A percentile compares a stretch with the other conserved stretches of the same genome.
Evolutionary conservation across 345 rosid genomes (phyloP).

Genomic region (Mangifera indica): DNA sequence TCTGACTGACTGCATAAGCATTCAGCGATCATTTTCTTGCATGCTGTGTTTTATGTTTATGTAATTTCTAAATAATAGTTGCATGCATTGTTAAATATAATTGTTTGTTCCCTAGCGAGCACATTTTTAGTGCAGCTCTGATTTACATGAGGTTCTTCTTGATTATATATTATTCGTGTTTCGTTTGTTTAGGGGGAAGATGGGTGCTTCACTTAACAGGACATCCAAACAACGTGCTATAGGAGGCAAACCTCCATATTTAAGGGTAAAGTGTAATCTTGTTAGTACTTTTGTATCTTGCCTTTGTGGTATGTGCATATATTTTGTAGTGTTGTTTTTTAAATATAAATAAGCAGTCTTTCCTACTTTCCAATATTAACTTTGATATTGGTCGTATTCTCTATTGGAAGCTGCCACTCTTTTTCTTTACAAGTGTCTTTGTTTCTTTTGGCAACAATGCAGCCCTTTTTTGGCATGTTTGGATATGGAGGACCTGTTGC

Average conservation of each 20-base stretch:
- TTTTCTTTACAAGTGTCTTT: neutral
- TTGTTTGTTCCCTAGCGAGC: neutral
- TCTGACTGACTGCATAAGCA: neutral
- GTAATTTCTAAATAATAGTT: neutral
- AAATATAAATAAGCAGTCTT: neutral
- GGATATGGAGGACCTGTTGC: constrained; percentile 67
- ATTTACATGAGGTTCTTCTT: neutral
- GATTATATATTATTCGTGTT: constrained; percentile 2
- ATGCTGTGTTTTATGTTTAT: neutral
- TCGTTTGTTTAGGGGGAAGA: constrained; percentile 61
- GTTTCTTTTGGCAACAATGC: constrained; percentile 23
- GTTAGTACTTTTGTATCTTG: neutral
- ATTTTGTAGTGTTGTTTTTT: neutral
- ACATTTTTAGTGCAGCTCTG: neutral
- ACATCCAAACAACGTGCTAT: constrained; percentile 38
- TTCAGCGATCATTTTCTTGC: neutral
- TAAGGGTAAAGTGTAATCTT: constrained; percentile 42
- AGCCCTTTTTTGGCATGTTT: constrained; percentile 65
- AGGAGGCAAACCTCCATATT: constrained; percentile 71
- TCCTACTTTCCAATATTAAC: neutral
- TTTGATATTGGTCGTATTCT: neutral
- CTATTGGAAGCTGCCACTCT: neutral
- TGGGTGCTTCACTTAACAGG: constrained; percentile 73
- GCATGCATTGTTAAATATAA: neutral
- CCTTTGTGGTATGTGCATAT: neutral